Evolutionary conservation across 2,329 filamentous ascomycete species (phyloP).

Genomic region (Diplocarpon rosae): DNA sequence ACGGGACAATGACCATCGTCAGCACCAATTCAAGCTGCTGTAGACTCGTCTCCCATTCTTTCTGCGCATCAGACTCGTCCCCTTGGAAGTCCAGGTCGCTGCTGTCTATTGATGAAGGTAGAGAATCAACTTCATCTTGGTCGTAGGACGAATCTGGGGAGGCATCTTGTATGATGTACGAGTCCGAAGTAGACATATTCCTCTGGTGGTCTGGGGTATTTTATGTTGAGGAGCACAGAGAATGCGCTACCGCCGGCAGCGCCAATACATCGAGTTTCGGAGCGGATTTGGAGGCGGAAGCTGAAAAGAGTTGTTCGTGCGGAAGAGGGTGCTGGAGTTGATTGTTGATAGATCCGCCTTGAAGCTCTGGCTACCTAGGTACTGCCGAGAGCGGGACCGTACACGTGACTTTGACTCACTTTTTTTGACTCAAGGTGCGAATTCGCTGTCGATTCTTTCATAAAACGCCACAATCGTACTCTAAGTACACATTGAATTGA

Average conservation of each 20-base stretch:
- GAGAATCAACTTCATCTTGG: conserved; percentile 49
- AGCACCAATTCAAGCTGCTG: conserved; percentile 88
- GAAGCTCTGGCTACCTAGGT: too few species aligned
- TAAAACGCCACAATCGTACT: conserved; percentile 2
- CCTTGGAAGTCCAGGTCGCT: conserved; percentile 41
- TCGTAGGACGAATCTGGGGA: conserved; percentile 42
- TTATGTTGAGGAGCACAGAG: conserved; percentile 11
- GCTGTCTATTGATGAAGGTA: conserved; percentile 45
- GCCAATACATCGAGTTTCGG: conserved; percentile 20
- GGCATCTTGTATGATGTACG: conserved; percentile 27
- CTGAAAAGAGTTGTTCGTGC: background rate
- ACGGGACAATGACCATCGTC: conserved; percentile 90
- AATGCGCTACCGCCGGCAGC: conserved; percentile 21
- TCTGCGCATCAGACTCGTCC: conserved; percentile 71
- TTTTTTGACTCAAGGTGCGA: conserved; percentile 1
- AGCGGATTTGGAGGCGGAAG: background rate
- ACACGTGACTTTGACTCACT: too few species aligned
- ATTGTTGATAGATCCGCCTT: too few species aligned
- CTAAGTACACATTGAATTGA: background rate
- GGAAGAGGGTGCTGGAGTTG: too few species aligned
- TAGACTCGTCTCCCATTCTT: conserved; percentile 88
- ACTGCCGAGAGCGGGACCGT: too few species aligned
- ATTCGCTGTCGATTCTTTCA: background rate
- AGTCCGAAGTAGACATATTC: conserved; percentile 24
- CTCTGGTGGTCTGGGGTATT: background rate